phyloP scores from a whole-genome alignment of 1,139 yeast genomes.

The Scheffersomyces stambukii region DNA sequence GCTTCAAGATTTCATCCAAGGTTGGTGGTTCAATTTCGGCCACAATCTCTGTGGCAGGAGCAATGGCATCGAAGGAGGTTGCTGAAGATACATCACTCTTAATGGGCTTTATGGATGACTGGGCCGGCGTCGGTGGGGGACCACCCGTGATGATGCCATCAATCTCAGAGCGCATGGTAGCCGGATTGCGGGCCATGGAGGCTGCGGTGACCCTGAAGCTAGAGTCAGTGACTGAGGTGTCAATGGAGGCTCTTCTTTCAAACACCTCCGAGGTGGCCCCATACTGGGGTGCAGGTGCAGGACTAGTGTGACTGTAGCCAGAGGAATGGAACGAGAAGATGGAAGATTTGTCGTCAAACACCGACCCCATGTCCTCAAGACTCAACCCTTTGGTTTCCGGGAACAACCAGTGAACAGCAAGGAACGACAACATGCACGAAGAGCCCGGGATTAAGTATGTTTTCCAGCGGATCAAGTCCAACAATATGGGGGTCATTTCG shows the following conservation, averaged over 20 bases:
- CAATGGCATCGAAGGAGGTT: slow-evolving; percentile 17
- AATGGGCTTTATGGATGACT: slow-evolving; percentile 6
- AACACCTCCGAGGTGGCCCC: slow-evolving; percentile 18
- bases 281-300: slow-evolving; percentile 10
- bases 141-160: slow-evolving; percentile 9
- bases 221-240: slow-evolving; percentile 18
- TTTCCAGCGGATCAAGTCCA: slow-evolving; percentile 73
- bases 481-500: slow-evolving; percentile 81
- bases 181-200: slow-evolving; percentile 37
- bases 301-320: slow-evolving; percentile 10
- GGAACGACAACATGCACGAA: slow-evolving; percentile 66
- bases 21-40: slow-evolving; percentile 40
- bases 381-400: slow-evolving; percentile 56
- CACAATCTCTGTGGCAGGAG: slow-evolving; percentile 21
- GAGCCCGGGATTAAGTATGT: slow-evolving; percentile 78
- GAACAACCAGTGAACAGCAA: slow-evolving; percentile 48
- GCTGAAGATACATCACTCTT: slow-evolving; percentile 14
- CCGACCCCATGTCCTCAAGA: slow-evolving; percentile 51
- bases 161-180: slow-evolving; percentile 23
- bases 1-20: slow-evolving; percentile 26
- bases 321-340: slow-evolving; percentile 43
- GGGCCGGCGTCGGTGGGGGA: slow-evolving; percentile 14
- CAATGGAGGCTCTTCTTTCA: slow-evolving; percentile 16
- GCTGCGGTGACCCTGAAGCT: slow-evolving; percentile 39
- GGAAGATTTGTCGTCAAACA: slow-evolving; percentile 46